These are phyloP conservation scores for Vickermania ingenoplastis DNA, from an alignment of 208 protist genomes.

Conservation along the genomic window DNA sequence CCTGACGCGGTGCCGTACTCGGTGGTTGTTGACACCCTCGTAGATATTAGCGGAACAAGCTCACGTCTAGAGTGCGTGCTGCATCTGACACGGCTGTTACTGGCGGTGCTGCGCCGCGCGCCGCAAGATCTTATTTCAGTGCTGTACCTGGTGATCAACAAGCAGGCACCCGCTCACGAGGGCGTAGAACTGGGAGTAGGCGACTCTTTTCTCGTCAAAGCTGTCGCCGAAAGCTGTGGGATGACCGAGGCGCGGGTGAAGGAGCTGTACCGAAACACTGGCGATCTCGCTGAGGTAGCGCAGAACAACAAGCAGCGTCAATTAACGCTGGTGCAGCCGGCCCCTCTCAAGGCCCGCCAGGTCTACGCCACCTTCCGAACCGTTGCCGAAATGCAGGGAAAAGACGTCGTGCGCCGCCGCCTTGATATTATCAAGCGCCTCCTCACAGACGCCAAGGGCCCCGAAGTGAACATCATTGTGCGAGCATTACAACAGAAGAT, in stretches of 20 bases:
- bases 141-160: slow-evolving; percentile 95
- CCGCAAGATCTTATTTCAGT: slow-evolving; percentile 82
- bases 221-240: slow-evolving; percentile 92
- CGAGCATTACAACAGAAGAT: slow-evolving; percentile 95
- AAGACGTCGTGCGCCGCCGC: slow-evolving; percentile 85
- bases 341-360: slow-evolving; percentile 78
- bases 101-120: slow-evolving; percentile 69
- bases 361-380: slow-evolving; percentile 88
- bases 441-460: slow-evolving; percentile 82
- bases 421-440: slow-evolving; percentile 90
- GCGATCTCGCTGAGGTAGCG: slow-evolving; percentile 95
- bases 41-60: slow-evolving; percentile 72
- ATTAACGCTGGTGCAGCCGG: slow-evolving; percentile 85
- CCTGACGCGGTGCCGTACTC: slow-evolving; percentile 55
- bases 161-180: slow-evolving; percentile 93
- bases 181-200: slow-evolving; percentile 97
- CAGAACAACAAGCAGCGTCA: slow-evolving; percentile 79
- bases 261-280: slow-evolving; percentile 79
- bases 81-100: slow-evolving; percentile 77
- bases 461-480: slow-evolving; percentile 94
- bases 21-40: slow-evolving; percentile 63
- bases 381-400: slow-evolving; percentile 90
- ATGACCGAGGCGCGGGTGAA: slow-evolving; percentile 75
- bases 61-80: slow-evolving; percentile 85
- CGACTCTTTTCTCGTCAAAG: slow-evolving; percentile 93